Percentiles rank a stretch among this genome's conserved stretches.
These are phyloP conservation scores for Veloboletus limbatus DNA, from an alignment of 1,284 basidiomycete species.

Conservation along the genomic window DNA sequence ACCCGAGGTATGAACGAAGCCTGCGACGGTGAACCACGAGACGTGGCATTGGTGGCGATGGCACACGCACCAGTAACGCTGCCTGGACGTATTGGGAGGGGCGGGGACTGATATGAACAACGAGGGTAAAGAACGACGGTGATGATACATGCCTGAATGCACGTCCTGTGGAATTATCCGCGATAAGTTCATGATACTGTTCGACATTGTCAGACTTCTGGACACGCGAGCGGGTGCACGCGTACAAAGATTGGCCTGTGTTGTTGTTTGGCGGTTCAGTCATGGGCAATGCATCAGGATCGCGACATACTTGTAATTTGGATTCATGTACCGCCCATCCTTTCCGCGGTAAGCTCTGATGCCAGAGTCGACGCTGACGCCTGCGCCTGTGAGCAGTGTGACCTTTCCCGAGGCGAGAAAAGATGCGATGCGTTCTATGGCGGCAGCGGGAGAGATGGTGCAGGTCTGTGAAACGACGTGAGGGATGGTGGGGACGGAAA, in stretches of 20 bases:
- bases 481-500: constrained; percentile 80
- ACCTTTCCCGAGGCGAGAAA: constrained; percentile 72
- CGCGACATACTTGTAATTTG: constrained; percentile 76
- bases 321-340: constrained; percentile 86
- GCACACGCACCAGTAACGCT: constrained; percentile 67
- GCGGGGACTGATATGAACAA: constrained; percentile 8
- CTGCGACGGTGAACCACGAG: constrained; percentile 33
- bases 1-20: constrained; percentile 85
- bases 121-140: not conserved
- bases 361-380: constrained; percentile 90
- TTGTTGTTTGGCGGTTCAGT: constrained; percentile 22
- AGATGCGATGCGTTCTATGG: constrained; percentile 59
- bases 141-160: constrained; percentile 54
- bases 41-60: not conserved
- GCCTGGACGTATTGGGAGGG: constrained; percentile 49
- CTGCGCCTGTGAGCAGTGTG: constrained; percentile 81
- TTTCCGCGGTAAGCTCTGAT: constrained; percentile 85
- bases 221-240: not conserved
- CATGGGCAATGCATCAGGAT: not conserved
- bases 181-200: constrained; percentile 80
- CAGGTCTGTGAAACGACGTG: constrained; percentile 47
- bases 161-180: constrained; percentile 61
- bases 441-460: constrained; percentile 49
- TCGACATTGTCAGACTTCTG: constrained; percentile 13
- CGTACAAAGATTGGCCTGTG: constrained; percentile 59